Conservation (phyloP, 2,329 filamentous ascomycete species). For the Magnaporthiopsis incrustans region DNA sequence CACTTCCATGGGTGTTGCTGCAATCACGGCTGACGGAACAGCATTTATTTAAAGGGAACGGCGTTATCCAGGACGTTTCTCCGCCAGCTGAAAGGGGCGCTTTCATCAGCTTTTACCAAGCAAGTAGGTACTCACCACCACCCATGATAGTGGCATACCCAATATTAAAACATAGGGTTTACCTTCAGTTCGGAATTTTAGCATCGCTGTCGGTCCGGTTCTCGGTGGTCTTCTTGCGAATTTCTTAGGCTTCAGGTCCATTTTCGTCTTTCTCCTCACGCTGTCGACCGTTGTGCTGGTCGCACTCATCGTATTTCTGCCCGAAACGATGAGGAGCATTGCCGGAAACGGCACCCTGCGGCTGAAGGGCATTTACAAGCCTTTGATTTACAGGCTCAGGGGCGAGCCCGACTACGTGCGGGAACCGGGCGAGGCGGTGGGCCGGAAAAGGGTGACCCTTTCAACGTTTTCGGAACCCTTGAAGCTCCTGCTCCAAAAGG, state of each 20-base stretch:
- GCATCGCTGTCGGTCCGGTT: constrained; percentile 23
- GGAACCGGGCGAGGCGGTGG: constrained; percentile 10
- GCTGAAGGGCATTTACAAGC: constrained; percentile 8
- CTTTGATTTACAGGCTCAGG: background rate
- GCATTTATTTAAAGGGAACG: constrained; percentile 19
- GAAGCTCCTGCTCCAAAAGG: constrained; percentile 30
- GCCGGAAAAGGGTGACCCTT: constrained; percentile 17
- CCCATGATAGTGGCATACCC: too few relatives aligned
- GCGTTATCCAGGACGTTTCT: constrained; percentile 24
- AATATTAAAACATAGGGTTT: too few relatives aligned
- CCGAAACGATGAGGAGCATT: constrained; percentile 9
- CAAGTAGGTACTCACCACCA: constrained; percentile 16
- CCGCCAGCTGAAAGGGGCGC: constrained; percentile 20
- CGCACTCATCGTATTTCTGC: constrained; percentile 6
- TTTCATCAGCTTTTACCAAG: constrained; percentile 24
- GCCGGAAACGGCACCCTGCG: constrained; percentile 8
- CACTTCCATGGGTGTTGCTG: too few relatives aligned
- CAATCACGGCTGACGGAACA: too few relatives aligned
- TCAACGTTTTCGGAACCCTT: constrained; percentile 28
- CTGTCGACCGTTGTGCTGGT: background rate
- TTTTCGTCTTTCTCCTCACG: constrained; percentile 9
- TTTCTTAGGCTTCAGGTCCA: constrained; percentile 8
- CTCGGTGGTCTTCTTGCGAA: constrained; percentile 21
- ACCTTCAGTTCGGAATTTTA: constrained; percentile 18
- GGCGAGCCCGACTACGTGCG: constrained; percentile 10